Evolutionary conservation across 2,329 filamentous ascomycete genomes (phyloP), one percentile per base, ranked within the genome.

Genomic region (Aspergillus ochraceus): DNA sequence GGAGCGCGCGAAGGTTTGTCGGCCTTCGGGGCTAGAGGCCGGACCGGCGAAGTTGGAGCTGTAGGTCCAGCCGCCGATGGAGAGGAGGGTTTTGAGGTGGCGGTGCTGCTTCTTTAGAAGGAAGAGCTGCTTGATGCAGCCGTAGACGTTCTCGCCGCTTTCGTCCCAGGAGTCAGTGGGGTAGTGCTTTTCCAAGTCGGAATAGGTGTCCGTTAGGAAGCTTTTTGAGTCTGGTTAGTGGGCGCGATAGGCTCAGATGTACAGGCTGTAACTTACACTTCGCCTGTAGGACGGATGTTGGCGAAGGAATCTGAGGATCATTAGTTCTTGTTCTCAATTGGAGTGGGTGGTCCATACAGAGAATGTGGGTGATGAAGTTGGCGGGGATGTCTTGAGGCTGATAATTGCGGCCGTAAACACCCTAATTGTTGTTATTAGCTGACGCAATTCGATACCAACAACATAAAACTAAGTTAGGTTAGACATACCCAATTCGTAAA

Each of bases 331-430:
- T 20, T 8, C 11, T 45, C 11, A 2, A 29, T 8, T 24, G 2
- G 49, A 14, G 4, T 19, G 22, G 6, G 2, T 30, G 20, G 10
- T 3, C 3, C 42, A 10, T 58, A 58, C 56, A 97, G 20, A 97
- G 86, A 5, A 97, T 79, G 71, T 98, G 94, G 0, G 93, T 97
- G 49, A 97, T 84, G 58, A 91, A 89, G 58, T 92, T 85, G 3
- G 84, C 88, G 0, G 91, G 90, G 6, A 97, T 84, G 72, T 96
- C 87, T 71, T 96, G 90, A 0, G 93, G 92, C n/a, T 87, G 84
- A 72, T 94, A 90, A 69, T 94, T 90, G 58, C 93, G 87, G 46
- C 82, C 91, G 75, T 97, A 97, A 66, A 96, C 93, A 64, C 90
- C 90, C 91, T 81, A 49, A 11, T 1, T 4, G 36, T 52, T 36